Conservation (phyloP, 2,329 filamentous ascomycete species). For the Phialocephala sp. region DNA sequence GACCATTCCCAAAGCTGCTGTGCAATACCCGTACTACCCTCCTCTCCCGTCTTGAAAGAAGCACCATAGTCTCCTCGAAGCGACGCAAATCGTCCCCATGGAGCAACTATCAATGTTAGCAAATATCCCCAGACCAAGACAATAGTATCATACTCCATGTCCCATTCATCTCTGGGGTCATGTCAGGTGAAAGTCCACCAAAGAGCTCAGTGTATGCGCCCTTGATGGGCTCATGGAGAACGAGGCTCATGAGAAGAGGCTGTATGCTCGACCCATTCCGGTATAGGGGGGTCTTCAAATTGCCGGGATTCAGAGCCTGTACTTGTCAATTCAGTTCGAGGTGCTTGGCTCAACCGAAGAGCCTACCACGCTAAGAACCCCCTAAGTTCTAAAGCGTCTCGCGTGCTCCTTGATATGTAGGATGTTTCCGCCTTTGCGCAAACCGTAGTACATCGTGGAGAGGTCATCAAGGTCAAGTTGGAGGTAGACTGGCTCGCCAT, state of each 20-base stretch:
- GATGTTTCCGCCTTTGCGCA: slow-evolving; percentile 39
- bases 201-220: slow-evolving; percentile 42
- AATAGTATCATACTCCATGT: slow-evolving; percentile 33
- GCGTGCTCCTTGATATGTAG: slow-evolving; percentile 37
- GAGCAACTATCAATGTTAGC: slow-evolving; percentile 45
- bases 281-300: slow-evolving; percentile 36
- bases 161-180: slow-evolving; percentile 37
- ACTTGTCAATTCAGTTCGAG: not conserved
- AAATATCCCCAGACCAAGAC: not conserved
- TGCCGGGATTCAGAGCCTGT: slow-evolving; percentile 41
- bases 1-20: slow-evolving; percentile 52
- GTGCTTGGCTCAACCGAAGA: not conserved
- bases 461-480: slow-evolving; percentile 48
- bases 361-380: slow-evolving; percentile 39
- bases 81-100: slow-evolving; percentile 51
- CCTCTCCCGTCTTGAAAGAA: slow-evolving; percentile 42
- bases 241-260: slow-evolving; percentile 15
- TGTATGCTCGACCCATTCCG: slow-evolving; percentile 28
- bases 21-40: slow-evolving; percentile 48
- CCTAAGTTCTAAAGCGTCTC: slow-evolving; percentile 30
- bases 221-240: slow-evolving; percentile 34
- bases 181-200: slow-evolving; percentile 37
- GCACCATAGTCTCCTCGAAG: slow-evolving; percentile 44
- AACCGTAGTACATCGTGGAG: slow-evolving; percentile 41
- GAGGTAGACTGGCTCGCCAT: slow-evolving; percentile 46